Conservation (phyloP, 495 filamentous ascomycete species). For the Niebla homalea region DNA sequence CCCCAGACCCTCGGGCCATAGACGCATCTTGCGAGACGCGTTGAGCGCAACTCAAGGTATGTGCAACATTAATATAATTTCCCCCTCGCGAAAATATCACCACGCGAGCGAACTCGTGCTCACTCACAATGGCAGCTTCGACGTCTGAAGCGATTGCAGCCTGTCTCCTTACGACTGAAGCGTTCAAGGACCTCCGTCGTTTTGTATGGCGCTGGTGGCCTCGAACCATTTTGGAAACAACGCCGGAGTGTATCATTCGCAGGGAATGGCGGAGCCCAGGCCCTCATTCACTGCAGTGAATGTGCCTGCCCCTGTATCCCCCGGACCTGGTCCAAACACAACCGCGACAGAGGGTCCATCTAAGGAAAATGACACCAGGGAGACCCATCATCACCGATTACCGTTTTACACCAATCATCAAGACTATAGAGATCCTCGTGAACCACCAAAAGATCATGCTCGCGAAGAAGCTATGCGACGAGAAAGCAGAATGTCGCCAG, state of each 20-base stretch:
- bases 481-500: slow-evolving; percentile 11
- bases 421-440: slow-evolving; percentile 6
- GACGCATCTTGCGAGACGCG: slow-evolving; percentile 7
- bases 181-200: not conserved
- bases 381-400: slow-evolving; percentile 1
- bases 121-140: not conserved
- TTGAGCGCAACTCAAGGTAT: slow-evolving; percentile 1
- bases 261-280: slow-evolving; percentile 32
- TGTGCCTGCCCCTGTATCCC: slow-evolving; percentile 25
- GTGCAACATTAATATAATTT: not conserved
- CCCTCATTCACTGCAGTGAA: slow-evolving; percentile 44
- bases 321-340: slow-evolving; percentile 6
- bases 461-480: slow-evolving; percentile 7
- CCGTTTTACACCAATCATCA: slow-evolving; percentile 13
- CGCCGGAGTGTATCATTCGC: slow-evolving; percentile 26
- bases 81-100: not conserved
- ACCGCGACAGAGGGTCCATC: slow-evolving; percentile 2
- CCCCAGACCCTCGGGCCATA: not conserved
- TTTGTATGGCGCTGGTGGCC: slow-evolving; percentile 32
- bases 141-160: not conserved
- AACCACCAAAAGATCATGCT: slow-evolving; percentile 7
- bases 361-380: slow-evolving; percentile 16
- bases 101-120: not conserved
- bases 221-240: slow-evolving; percentile 26
- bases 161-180: not conserved